Conservation (phyloP, 805 yeast species). For the Candida manassasensis region DNA sequence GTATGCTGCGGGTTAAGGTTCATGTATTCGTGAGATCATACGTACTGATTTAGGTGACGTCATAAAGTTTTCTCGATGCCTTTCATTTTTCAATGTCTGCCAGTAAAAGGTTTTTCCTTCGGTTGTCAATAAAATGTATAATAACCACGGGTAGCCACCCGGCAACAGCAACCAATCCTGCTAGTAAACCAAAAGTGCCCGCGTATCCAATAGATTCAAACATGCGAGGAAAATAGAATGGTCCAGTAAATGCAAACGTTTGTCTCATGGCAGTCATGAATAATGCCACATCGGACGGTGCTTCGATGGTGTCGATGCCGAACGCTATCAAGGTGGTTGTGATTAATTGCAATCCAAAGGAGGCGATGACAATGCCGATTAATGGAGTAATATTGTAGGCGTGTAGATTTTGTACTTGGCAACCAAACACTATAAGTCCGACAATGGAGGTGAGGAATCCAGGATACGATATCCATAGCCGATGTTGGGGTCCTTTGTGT, state of each 20-base stretch:
- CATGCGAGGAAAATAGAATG: constrained; percentile 25
- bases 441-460: constrained; percentile 17
- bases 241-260: constrained; percentile 20
- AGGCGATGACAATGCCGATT: constrained; percentile 18
- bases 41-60: no score
- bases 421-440: constrained; percentile 20
- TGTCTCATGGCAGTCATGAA: constrained; percentile 19
- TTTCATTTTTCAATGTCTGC: no score
- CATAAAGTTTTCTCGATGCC: no score
- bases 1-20: no score
- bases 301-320: constrained; percentile 15
- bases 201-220: constrained; percentile 14
- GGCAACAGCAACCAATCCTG: constrained; percentile 8
- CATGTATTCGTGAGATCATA: no score
- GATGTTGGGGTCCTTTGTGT: constrained; percentile 7
- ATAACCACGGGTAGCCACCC: constrained; percentile 6
- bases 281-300: constrained; percentile 17
- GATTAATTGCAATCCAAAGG: constrained; percentile 19
- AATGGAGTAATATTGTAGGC: constrained; percentile 14
- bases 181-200: constrained; percentile 10
- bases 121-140: no score
- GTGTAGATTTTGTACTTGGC: constrained; percentile 10
- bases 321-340: constrained; percentile 20
- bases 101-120: no score
- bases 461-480: constrained; percentile 18